These are phyloP conservation scores for Coniosporium uncinatum DNA, from an alignment of 2,329 filamentous ascomycete genomes.

Conservation along the genomic window DNA sequence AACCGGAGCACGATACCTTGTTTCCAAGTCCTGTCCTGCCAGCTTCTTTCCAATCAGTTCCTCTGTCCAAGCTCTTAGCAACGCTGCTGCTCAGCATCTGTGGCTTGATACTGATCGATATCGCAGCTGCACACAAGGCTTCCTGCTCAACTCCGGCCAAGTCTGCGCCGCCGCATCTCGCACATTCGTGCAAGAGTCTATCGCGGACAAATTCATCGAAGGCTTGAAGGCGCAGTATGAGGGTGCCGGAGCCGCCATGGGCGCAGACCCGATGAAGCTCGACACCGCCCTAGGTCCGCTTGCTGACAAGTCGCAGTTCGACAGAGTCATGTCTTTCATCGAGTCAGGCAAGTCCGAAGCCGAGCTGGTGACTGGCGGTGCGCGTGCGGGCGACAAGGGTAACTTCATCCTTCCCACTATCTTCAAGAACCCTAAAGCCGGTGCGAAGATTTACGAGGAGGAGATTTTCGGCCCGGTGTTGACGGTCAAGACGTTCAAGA, in stretches of 20 bases:
- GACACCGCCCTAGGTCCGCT: conserved; percentile 15
- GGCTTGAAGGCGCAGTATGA: conserved; percentile 18
- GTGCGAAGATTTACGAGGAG: conserved; percentile 18
- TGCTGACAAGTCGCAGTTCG: conserved; percentile 23
- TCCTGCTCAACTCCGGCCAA: conserved; percentile 5
- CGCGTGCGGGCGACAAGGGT: conserved; percentile 19
- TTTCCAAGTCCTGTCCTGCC: too few species aligned
- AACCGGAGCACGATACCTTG: too few species aligned
- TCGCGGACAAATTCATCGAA: conserved; percentile 19
- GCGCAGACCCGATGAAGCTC: conserved; percentile 11
- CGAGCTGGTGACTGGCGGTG: conserved; percentile 24
- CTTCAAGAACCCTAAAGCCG: conserved; percentile 19
- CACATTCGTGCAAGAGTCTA: conserved; percentile 20
- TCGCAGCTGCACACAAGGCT: neutral
- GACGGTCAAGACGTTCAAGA: conserved; percentile 21
- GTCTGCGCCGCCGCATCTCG: conserved; percentile 14
- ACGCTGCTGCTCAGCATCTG: too few species aligned
- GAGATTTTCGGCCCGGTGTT: conserved; percentile 25
- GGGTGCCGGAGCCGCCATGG: conserved; percentile 12
- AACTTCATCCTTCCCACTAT: conserved; percentile 22
- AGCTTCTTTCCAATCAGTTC: too few species aligned
- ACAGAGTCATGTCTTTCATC: conserved; percentile 25
- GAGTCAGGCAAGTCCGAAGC: conserved; percentile 21
- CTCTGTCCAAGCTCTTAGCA: too few species aligned
- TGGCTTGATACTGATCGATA: too few species aligned